phyloP scores from a whole-genome alignment of 179 eudicot species.

The Nepenthes alata region DNA sequence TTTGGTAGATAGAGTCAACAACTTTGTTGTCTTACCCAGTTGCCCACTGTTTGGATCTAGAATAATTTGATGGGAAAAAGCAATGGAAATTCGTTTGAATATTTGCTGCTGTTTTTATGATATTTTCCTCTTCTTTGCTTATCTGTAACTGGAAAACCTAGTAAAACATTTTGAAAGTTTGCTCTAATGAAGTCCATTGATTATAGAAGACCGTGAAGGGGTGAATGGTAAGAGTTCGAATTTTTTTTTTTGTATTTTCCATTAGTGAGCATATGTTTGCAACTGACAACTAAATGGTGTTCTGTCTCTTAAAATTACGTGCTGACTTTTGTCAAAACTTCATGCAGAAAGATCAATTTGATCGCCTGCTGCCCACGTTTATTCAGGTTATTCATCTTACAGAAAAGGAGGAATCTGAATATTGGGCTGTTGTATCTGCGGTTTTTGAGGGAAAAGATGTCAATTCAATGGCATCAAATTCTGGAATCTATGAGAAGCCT shows the following conservation, averaged over 20 bases:
- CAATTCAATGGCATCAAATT: slow-evolving; percentile 28
- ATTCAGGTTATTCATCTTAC: slow-evolving; percentile 81
- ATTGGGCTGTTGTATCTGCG: slow-evolving; percentile 73
- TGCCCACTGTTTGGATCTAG: too few species aligned
- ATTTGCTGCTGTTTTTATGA: too few species aligned
- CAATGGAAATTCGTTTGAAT: too few species aligned
- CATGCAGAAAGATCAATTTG: slow-evolving; percentile 88
- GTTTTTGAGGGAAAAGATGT: slow-evolving; percentile 66
- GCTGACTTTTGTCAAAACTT: slow-evolving; percentile 1
- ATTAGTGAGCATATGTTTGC: not conserved
- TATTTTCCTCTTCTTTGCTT: too few species aligned
- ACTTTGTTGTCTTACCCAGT: too few species aligned
- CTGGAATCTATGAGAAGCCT: slow-evolving; percentile 24
- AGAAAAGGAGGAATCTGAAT: slow-evolving; percentile 58
- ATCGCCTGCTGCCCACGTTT: slow-evolving; percentile 77
- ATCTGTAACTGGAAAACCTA: too few species aligned
- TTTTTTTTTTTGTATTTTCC: not conserved
- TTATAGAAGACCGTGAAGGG: too few species aligned
- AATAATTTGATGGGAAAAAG: too few species aligned
- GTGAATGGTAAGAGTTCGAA: not conserved
- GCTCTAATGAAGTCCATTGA: too few species aligned
- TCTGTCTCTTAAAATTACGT: not conserved
- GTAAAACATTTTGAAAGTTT: too few species aligned
- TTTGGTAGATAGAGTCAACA: too few species aligned
- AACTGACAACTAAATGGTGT: not conserved